Base-by-base conservation (phyloP, 2,329 filamentous ascomycete species). In the Penicillium sp. region DNA sequence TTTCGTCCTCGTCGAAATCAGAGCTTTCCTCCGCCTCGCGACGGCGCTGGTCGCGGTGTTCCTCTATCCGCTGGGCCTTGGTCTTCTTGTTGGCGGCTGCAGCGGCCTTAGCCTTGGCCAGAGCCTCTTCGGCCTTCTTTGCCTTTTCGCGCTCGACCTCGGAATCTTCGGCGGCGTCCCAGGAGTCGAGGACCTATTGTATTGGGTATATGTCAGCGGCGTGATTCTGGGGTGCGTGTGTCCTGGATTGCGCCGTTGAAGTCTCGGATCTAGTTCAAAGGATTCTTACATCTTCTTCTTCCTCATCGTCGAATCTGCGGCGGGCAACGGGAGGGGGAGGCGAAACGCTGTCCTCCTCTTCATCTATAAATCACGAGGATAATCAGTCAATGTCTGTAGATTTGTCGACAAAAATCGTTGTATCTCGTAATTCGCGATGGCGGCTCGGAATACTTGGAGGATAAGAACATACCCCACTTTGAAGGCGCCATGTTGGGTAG, bases 141-240 rank as follows among this genome's bases (percentile, higher is more conserved):
- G 87, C 91, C 84, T 98, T 99, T 80, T 97, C 93, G 73, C 93
- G 91, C 83, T 99, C 95, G 72, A 89, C 94, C 73, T 99, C 95
- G 65, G 93, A 97, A 82, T 99, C 95, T 75, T 98, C 95, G 70
- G 91, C 93, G 61, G 92, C 94, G 74, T 98, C 93, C 95, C 95
- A 99, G 37, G 92, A 94, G 63, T 99, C 95, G 74, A 97, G 87
- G 60, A 98, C 92, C 90, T 97, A 67, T 61, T 49, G 3, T 26
- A 55, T 53, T 1, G 24, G 22, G 56, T 3, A 15, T 9, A 19
- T 56, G 28, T 60, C 24, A 60, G 33, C 35, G 33, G 7, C 40
- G 15, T 44, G 24, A 6, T 44, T 22, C 12, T 22, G 47, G 17
- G 1, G 13, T 47, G 33, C 30, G 49, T 57, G 17, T 56, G 50